Conservation (phyloP, 495 filamentous ascomycete species). For the Penicillium subrubescens region DNA sequence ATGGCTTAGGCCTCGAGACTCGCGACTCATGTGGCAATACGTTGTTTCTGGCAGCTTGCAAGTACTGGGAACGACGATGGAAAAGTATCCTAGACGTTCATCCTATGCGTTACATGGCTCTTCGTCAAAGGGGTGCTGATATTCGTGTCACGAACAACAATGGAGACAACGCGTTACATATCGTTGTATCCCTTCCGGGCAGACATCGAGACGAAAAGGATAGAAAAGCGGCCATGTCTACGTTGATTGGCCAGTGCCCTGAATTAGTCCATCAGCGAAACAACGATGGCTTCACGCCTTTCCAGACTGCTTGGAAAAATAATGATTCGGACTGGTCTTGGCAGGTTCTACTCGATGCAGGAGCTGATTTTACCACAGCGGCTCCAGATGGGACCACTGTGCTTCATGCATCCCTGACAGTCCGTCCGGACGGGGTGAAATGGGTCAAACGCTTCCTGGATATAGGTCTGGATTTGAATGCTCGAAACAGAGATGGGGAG, state of each 20-base stretch:
- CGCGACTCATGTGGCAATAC: conserved; percentile 2
- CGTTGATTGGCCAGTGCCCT: background rate
- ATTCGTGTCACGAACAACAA: background rate
- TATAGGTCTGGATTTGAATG: background rate
- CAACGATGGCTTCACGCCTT: background rate
- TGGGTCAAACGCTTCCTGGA: background rate
- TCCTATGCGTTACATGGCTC: background rate
- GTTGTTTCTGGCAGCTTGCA: conserved; percentile 5
- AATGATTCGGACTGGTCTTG: background rate
- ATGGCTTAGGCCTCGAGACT: conserved; percentile 2
- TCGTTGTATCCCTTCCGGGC: background rate
- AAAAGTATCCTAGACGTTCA: too few species aligned
- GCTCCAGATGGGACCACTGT: background rate
- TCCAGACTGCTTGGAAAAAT: background rate
- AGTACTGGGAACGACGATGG: background rate
- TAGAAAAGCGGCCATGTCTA: background rate
- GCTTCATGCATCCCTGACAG: background rate
- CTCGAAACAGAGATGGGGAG: background rate
- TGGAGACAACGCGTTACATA: conserved; percentile 1
- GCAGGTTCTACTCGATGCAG: conserved; percentile 4
- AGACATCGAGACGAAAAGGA: background rate
- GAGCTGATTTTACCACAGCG: background rate
- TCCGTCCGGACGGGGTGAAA: background rate
- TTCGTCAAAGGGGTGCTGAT: background rate
- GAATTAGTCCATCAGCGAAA: conserved; percentile 1